A percentile compares a stretch with the other conserved stretches of the same genome.
Evolutionary conservation across 2,329 filamentous ascomycete genomes (phyloP).

Genomic region (Colletotrichum truncatum): DNA sequence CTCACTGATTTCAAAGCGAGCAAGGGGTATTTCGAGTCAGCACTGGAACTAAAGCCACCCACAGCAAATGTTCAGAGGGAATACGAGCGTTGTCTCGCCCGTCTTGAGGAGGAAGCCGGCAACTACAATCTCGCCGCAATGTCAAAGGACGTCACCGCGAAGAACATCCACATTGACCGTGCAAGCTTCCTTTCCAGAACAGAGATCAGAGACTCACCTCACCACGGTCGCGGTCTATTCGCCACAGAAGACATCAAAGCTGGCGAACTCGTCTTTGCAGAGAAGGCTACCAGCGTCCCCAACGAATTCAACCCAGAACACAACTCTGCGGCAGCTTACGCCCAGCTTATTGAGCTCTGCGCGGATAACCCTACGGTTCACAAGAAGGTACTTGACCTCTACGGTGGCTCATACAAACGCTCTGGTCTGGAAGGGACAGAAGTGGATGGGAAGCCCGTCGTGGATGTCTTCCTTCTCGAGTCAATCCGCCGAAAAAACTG

Average conservation of each 20-base stretch:
- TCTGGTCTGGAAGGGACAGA: slow-evolving; percentile 41
- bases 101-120: slow-evolving; percentile 25
- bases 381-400: slow-evolving; percentile 42
- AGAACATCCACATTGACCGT: slow-evolving; percentile 31
- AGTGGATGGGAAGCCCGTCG: slow-evolving; percentile 44
- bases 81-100: slow-evolving; percentile 27
- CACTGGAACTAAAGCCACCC: slow-evolving; percentile 34
- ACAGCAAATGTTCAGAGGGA: slow-evolving; percentile 33
- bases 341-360: slow-evolving; percentile 48
- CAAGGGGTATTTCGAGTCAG: slow-evolving; percentile 36
- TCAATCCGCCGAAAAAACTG: slow-evolving; percentile 51
- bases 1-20: slow-evolving; percentile 40
- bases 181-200: slow-evolving; percentile 46
- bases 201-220: slow-evolving; percentile 39
- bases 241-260: slow-evolving; percentile 45
- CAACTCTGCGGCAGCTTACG: slow-evolving; percentile 53
- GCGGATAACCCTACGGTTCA: slow-evolving; percentile 49
- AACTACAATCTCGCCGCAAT: slow-evolving; percentile 30
- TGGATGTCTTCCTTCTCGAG: slow-evolving; percentile 50
- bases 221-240: slow-evolving; percentile 53
- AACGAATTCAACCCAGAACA: slow-evolving; percentile 51
- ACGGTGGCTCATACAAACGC: slow-evolving; percentile 44
- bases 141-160: slow-evolving; percentile 21
- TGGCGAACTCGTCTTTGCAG: slow-evolving; percentile 52
- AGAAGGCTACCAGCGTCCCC: slow-evolving; percentile 50